phyloP scores from a whole-genome alignment of 73 alveolate species.

The Breviolum minutum region DNA sequence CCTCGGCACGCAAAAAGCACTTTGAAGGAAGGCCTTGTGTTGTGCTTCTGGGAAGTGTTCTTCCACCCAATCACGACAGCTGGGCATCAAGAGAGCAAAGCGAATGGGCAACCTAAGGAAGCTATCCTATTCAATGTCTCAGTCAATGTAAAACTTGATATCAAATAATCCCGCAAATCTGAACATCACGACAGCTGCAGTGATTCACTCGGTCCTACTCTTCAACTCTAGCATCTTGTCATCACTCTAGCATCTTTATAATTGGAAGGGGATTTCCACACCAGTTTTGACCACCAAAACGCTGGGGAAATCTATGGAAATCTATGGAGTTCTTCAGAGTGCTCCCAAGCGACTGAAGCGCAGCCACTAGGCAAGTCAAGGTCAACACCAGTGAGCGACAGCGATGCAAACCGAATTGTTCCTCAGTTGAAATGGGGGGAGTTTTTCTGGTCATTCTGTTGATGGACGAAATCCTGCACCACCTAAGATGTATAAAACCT shows the following conservation, averaged over 20 bases:
- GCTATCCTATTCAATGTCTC: too few relatives aligned
- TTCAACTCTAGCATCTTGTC: too few relatives aligned
- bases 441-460: too few relatives aligned
- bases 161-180: too few relatives aligned
- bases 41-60: constrained; percentile 3
- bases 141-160: too few relatives aligned
- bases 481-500: too few relatives aligned
- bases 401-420: constrained; percentile 58
- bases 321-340: too few relatives aligned
- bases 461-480: too few relatives aligned
- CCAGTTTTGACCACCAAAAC: not conserved
- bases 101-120: constrained; percentile 90
- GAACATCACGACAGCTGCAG: too few relatives aligned
- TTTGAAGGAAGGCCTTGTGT: constrained; percentile 22
- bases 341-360: constrained; percentile 17
- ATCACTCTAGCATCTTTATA: not conserved
- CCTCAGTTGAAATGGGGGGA: not conserved
- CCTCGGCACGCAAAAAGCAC: not conserved
- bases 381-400: constrained; percentile 43
- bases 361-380: constrained; percentile 64
- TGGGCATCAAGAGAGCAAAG: constrained; percentile 32
- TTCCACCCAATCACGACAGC: not conserved
- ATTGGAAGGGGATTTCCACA: not conserved
- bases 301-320: too few relatives aligned
- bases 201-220: too few relatives aligned